A percentile compares a stretch with the other conserved stretches of the same genome.
phyloP scores from a whole-genome alignment of 1,139 yeast species.

The Yamadazyma oceani region DNA sequence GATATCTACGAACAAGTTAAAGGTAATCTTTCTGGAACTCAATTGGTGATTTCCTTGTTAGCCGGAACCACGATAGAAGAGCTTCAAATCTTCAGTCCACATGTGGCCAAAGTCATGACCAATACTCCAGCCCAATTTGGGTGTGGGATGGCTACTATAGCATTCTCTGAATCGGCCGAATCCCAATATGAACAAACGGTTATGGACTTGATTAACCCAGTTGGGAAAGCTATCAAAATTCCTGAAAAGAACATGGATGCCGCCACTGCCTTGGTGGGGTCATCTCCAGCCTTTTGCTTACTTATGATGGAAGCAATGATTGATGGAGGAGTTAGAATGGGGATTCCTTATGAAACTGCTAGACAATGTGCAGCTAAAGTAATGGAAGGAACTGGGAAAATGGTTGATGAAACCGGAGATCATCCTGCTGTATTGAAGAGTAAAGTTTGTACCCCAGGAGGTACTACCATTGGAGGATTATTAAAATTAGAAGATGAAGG shows the following conservation, averaged over 20 bases:
- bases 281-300: constrained; percentile 94
- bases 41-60: constrained; percentile 75
- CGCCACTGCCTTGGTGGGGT: constrained; percentile 92
- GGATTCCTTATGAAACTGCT: constrained; percentile 84
- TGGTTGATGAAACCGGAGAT: constrained; percentile 79
- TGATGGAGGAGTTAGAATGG: constrained; percentile 95
- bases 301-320: constrained; percentile 87
- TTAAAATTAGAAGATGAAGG: constrained; percentile 90
- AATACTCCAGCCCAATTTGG: constrained; percentile 95
- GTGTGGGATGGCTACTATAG: constrained; percentile 88
- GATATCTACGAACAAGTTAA: constrained; percentile 51
- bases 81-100: constrained; percentile 51
- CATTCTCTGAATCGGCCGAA: constrained; percentile 56
- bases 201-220: constrained; percentile 57
- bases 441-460: constrained; percentile 96
- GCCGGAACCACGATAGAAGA: constrained; percentile 91
- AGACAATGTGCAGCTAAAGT: constrained; percentile 92
- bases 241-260: constrained; percentile 95
- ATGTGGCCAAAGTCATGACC: constrained; percentile 92
- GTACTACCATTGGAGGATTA: constrained; percentile 95
- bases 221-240: constrained; percentile 70
- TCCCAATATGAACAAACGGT: constrained; percentile 52
- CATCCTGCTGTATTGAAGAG: constrained; percentile 92
- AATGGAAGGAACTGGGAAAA: constrained; percentile 92
- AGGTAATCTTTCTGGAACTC: constrained; percentile 46